Evolutionary conservation across 805 yeast genomes (phyloP).

Genomic region (Metschnikowia proteae): DNA sequence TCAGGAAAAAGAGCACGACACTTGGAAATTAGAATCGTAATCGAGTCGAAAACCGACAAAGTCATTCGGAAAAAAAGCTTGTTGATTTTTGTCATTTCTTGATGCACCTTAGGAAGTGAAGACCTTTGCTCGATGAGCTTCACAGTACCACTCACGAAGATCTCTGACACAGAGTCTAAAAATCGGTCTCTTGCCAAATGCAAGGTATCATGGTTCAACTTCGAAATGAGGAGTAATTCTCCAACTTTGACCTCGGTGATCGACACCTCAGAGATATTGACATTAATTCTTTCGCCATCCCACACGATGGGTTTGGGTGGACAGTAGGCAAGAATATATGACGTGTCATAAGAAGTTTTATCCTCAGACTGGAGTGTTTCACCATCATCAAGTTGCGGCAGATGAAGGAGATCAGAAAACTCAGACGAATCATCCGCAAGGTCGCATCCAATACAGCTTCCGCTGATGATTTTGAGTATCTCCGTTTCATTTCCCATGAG

Average conservation of each 20-base stretch:
- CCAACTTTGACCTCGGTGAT: conserved; percentile 63
- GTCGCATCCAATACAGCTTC: conserved; percentile 38
- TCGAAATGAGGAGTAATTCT: conserved; percentile 61
- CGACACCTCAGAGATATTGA: conserved; percentile 46
- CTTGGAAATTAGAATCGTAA: conserved; percentile 48
- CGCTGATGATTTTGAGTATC: conserved; percentile 36
- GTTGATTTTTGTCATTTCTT: conserved; percentile 63
- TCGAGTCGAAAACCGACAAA: conserved; percentile 59
- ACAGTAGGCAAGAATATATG: conserved; percentile 68
- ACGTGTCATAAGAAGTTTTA: conserved; percentile 30
- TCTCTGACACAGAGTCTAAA: conserved; percentile 48
- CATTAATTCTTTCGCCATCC: conserved; percentile 74
- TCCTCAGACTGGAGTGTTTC: conserved; percentile 6
- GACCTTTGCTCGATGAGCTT: conserved; percentile 60
- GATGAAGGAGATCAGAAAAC: conserved; percentile 24
- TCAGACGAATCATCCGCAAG: conserved; percentile 23
- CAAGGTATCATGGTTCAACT: conserved; percentile 49
- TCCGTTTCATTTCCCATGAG: conserved; percentile 40
- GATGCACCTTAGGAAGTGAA: conserved; percentile 68
- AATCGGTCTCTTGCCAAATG: conserved; percentile 55
- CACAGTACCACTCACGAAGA: conserved; percentile 35
- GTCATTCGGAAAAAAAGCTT: conserved; percentile 66
- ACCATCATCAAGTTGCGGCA: not conserved
- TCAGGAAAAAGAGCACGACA: conserved; percentile 47
- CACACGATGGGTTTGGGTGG: conserved; percentile 85